Percentiles rank a stretch among this genome's conserved stretches.
These are phyloP conservation scores for Kuraishia ogatae DNA, from an alignment of 805 yeast genomes.

Conservation along the genomic window DNA sequence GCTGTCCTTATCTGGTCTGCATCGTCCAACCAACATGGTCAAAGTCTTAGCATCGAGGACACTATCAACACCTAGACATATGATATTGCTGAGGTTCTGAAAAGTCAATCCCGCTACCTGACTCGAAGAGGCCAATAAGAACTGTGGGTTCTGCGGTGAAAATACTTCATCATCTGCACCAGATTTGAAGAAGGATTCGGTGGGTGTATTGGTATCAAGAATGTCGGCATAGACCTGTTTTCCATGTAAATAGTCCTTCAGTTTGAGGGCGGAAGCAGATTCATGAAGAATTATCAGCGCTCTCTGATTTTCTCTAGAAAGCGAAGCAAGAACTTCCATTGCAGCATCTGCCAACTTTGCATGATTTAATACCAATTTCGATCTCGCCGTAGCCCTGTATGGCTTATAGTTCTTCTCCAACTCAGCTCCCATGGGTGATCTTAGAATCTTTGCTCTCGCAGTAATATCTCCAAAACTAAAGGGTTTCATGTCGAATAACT, in stretches of 20 bases:
- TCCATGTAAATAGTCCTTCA: neutral
- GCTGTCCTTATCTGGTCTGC: constrained; percentile 8
- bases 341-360: neutral
- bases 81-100: constrained; percentile 14
- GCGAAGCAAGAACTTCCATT: neutral
- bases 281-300: neutral
- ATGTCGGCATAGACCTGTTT: neutral
- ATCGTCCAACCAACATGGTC: constrained; percentile 17
- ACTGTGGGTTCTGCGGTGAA: constrained; percentile 9
- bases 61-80: constrained; percentile 23
- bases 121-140: constrained; percentile 16
- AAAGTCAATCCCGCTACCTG: constrained; percentile 18
- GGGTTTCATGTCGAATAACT: neutral
- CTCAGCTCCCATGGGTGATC: neutral
- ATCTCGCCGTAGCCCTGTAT: neutral
- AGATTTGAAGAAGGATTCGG: constrained; percentile 7
- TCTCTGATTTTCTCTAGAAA: neutral
- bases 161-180: neutral
- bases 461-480: neutral
- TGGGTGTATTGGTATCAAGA: neutral
- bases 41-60: constrained; percentile 14
- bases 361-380: neutral
- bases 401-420: neutral
- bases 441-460: neutral
- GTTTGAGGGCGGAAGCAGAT: neutral